phyloP scores from a whole-genome alignment of 2,329 filamentous ascomycete genomes.

The Anisogramma anomala region DNA sequence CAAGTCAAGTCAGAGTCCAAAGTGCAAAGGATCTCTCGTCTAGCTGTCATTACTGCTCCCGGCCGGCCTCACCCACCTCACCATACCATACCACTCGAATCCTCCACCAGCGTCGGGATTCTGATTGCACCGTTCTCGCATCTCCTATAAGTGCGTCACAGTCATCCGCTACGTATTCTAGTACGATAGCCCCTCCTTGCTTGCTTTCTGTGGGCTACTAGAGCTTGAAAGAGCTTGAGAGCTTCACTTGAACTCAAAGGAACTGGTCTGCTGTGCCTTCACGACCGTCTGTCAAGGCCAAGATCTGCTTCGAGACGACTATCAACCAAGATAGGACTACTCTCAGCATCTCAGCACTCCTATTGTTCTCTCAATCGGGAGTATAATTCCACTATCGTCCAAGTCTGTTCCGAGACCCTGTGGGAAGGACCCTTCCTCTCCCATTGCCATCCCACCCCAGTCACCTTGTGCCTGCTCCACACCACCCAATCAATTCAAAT shows the following conservation, averaged over 20 bases:
- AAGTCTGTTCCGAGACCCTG: background rate
- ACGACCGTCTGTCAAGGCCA: background rate
- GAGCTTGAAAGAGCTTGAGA: constrained; percentile 8
- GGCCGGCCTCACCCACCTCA: constrained; percentile 3
- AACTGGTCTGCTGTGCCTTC: background rate
- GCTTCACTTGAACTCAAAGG: constrained; percentile 6
- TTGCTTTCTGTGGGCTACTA: constrained; percentile 7
- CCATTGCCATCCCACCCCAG: too few species aligned
- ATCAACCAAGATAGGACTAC: background rate
- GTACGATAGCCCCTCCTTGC: constrained; percentile 13
- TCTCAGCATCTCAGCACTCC: too few species aligned
- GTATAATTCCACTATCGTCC: constrained; percentile 4
- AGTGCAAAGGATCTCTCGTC: too few species aligned
- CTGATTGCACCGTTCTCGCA: constrained; percentile 13
- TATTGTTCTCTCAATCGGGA: background rate
- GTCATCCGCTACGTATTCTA: constrained; percentile 9
- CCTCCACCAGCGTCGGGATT: constrained; percentile 15
- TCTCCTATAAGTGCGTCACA: constrained; percentile 12
- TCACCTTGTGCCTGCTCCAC: too few species aligned
- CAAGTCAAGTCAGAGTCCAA: too few species aligned
- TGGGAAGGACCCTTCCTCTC: constrained; percentile 3
- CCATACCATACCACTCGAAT: constrained; percentile 16
- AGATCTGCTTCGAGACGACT: background rate
- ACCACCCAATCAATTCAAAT: background rate
- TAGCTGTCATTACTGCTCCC: constrained; percentile 12